These are phyloP conservation scores for Monilinia fructigena DNA, from an alignment of 2,329 filamentous ascomycete genomes.

Conservation along the genomic window DNA sequence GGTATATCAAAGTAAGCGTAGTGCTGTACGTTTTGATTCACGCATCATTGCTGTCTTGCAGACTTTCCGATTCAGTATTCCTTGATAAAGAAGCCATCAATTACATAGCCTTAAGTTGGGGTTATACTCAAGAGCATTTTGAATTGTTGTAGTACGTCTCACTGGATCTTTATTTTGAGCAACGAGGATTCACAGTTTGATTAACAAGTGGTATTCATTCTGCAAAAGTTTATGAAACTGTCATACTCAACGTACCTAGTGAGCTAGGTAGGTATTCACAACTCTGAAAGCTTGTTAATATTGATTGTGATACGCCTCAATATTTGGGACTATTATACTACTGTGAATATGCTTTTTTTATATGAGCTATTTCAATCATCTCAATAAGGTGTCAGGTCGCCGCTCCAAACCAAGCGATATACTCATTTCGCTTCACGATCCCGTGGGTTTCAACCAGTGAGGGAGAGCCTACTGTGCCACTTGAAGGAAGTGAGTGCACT, in stretches of 20 bases:
- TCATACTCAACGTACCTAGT: not conserved
- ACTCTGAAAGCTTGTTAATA: not conserved
- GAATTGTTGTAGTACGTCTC: not conserved
- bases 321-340: not conserved
- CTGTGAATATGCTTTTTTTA: not conserved
- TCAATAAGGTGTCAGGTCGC: slow-evolving; percentile 3
- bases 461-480: slow-evolving; percentile 1
- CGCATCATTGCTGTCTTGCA: not conserved
- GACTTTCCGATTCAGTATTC: not conserved
- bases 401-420: not conserved
- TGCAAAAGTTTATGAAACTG: not conserved
- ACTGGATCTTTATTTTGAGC: not conserved
- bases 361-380: not conserved
- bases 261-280: not conserved
- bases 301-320: not conserved
- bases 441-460: not conserved
- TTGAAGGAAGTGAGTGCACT: not conserved
- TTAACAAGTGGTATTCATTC: slow-evolving; percentile 3
- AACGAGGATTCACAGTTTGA: slow-evolving; percentile 7
- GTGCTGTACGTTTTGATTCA: not conserved
- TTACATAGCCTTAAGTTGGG: not conserved
- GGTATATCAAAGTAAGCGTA: not conserved
- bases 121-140: not conserved
- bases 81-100: not conserved
- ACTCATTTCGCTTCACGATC: slow-evolving; percentile 5